Percentiles rank a stretch among this genome's conserved stretches.
phyloP scores from a whole-genome alignment of 148 eudicot species.

The Diospyros kaki region DNA sequence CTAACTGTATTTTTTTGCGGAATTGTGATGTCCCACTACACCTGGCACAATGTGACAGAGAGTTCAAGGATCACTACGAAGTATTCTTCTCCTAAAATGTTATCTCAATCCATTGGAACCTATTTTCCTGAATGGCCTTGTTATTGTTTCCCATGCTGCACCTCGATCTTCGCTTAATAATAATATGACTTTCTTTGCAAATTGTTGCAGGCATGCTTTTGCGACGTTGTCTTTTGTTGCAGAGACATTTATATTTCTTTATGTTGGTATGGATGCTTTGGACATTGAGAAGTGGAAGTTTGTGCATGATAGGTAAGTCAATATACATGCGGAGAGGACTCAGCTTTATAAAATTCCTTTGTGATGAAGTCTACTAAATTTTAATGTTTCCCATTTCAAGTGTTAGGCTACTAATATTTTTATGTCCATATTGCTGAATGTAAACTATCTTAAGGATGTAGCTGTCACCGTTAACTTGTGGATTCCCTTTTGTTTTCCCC shows the following conservation, averaged over 20 bases:
- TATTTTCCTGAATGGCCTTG: neutral
- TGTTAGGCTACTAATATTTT: neutral
- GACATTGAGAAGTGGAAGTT: constrained; percentile 89
- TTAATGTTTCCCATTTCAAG: neutral
- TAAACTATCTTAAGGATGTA: neutral
- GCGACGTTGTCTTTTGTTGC: constrained; percentile 84
- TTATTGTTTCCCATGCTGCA: neutral
- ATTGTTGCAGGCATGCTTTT: constrained; percentile 69
- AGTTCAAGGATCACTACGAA: constrained; percentile 81
- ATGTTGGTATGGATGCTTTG: constrained; percentile 93
- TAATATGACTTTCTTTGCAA: neutral
- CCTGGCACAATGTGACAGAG: constrained; percentile 87
- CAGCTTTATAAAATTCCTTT: too few species aligned
- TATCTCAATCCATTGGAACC: neutral
- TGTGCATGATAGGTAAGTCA: constrained; percentile 54
- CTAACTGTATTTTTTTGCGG: constrained; percentile 95
- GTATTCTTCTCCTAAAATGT: constrained; percentile 31
- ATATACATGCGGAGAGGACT: neutral
- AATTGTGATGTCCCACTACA: constrained; percentile 89
- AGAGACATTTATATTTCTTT: constrained; percentile 69
- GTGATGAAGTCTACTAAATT: neutral
- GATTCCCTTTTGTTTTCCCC: constrained; percentile 7
- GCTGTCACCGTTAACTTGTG: neutral
- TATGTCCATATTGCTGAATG: neutral
- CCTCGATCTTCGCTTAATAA: neutral